These are phyloP conservation scores for Ophiostoma montium DNA, from an alignment of 2,329 filamentous ascomycete genomes.

Conservation along the genomic window DNA sequence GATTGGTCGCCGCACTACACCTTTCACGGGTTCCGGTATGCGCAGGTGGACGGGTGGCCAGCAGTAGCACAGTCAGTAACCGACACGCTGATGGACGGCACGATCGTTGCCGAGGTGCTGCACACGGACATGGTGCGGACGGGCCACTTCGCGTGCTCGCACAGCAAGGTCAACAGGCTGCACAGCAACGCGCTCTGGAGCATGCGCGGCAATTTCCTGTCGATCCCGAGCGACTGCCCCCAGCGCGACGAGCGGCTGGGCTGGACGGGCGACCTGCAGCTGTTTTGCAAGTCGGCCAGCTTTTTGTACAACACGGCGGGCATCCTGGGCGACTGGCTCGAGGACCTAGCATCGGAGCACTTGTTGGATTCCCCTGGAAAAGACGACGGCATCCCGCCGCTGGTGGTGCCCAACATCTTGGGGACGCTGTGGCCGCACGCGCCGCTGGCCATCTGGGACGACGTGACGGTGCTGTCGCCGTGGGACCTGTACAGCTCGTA, in stretches of 20 bases:
- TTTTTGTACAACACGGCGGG: constrained; percentile 39
- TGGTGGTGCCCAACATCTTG: constrained; percentile 15
- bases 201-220: constrained; percentile 45
- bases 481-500: constrained; percentile 19
- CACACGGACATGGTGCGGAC: constrained; percentile 38
- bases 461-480: constrained; percentile 18
- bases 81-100: constrained; percentile 3
- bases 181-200: constrained; percentile 41
- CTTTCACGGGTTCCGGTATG: constrained; percentile 38
- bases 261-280: constrained; percentile 37
- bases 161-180: constrained; percentile 36
- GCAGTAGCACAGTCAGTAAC: no score
- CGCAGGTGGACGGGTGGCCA: constrained; percentile 4
- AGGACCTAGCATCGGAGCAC: constrained; percentile 26
- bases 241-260: constrained; percentile 40
- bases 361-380: constrained; percentile 17
- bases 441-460: constrained; percentile 20
- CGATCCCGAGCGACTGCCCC: constrained; percentile 43
- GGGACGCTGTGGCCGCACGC: constrained; percentile 14
- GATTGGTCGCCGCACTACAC: constrained; percentile 35
- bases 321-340: constrained; percentile 36
- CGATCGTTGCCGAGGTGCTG: constrained; percentile 22
- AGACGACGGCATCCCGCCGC: constrained; percentile 18
- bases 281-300: constrained; percentile 35
- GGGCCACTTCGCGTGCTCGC: constrained; percentile 37